Conservation (phyloP, 495 filamentous ascomycete species). For the Pyrenula massariospora region DNA sequence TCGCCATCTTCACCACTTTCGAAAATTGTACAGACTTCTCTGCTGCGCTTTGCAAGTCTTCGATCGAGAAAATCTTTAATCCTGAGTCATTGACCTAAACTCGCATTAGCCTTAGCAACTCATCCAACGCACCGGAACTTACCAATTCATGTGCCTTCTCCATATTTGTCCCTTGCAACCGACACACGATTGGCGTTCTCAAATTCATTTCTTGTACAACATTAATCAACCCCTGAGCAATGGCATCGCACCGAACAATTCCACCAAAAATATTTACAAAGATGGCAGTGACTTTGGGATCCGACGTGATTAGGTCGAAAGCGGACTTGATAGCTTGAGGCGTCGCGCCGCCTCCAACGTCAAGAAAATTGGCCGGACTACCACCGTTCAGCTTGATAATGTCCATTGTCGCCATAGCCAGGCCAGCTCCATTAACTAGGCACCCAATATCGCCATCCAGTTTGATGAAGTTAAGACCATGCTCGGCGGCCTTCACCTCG, state of each 20-base stretch:
- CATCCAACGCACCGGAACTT: conserved; percentile 10
- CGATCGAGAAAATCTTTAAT: conserved; percentile 98
- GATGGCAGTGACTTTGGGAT: conserved; percentile 96
- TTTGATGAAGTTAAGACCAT: conserved; percentile 98
- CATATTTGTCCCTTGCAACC: conserved; percentile 98
- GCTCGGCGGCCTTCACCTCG: conserved; percentile 89
- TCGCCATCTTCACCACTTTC: conserved; percentile 97
- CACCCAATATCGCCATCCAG: conserved; percentile 98
- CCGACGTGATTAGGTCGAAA: conserved; percentile 95
- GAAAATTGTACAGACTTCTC: conserved; percentile 98
- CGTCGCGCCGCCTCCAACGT: conserved; percentile 95
- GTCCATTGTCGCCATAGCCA: conserved; percentile 99
- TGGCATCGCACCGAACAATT: conserved; percentile 96
- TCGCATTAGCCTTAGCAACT: no score
- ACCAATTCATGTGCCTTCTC: conserved; percentile 84
- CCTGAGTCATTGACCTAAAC: conserved; percentile 94
- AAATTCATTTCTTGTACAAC: conserved; percentile 90
- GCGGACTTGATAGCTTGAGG: conserved; percentile 93
- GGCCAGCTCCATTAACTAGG: conserved; percentile 95
- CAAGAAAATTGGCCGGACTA: conserved; percentile 92
- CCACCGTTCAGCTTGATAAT: conserved; percentile 99
- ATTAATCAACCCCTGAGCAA: conserved; percentile 88
- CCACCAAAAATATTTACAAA: conserved; percentile 99
- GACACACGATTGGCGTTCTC: conserved; percentile 88
- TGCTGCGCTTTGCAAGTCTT: conserved; percentile 92